Base-by-base conservation (phyloP, 148 eudicot genomes). In the Cornus florida region DNA sequence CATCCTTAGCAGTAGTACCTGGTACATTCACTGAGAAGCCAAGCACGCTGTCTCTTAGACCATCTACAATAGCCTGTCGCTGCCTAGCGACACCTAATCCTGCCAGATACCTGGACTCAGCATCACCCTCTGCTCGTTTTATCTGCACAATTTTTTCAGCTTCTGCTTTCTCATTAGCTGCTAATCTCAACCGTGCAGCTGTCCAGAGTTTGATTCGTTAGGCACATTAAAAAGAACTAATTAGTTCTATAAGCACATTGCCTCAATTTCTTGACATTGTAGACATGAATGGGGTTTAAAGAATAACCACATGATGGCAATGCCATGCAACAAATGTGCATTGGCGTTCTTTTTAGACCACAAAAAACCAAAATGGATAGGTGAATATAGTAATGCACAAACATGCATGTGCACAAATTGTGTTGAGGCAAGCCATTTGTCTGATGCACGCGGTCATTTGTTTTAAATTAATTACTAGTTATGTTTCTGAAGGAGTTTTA, bases 61-160 rank as follows among this genome's bases (percentile, higher is more conserved):
- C 88, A 31, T 86, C 86, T 6, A 86, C 86, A 4, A 86, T 83
- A 11, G 88, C 88, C 66, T 86, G 88, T 60, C 88, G 75, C 69
- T 83, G 88, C 75, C 88, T 80, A 28, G 88, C 88, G 6, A 86
- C 83, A 72, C 88, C 88, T 28, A 77, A 74, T 35, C 88, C 88
- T 28, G 88, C 77, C 12, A 86, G 88, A 73, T 86, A 83, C 72
- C 78, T 86, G 22, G 88, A 75, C 69, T 86, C 86, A 13, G 88
- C 88, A 50, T 86, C 88, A 73, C 86, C 86, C 69, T 86, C 86
- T 1, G 88, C 86, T 39, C 75, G 75, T 71, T 86, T 83, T 5
- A 83, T 86, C 74, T 83, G 88, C 66, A 83, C 22, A 71, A 83
- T 83, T 75, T 86, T 83, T 28, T 86, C 88, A 66, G 88, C 86